A percentile compares a stretch with the other conserved stretches of the same genome.
Conservation (phyloP, 176 grass and related monocot genomes). For the Zea mays region DNA sequence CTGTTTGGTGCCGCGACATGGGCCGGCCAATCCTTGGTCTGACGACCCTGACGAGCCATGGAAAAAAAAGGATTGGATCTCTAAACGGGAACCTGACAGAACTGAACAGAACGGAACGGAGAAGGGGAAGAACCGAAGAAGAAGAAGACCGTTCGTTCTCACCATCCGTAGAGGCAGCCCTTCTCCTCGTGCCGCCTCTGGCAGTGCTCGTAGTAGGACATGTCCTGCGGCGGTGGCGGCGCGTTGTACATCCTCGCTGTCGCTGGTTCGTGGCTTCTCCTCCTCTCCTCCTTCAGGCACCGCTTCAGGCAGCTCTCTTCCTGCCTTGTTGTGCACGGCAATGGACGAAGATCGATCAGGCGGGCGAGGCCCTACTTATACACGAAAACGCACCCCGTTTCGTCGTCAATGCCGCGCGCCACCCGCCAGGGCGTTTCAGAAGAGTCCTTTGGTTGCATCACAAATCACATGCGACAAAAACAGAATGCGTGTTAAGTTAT, state of each 20-base stretch:
- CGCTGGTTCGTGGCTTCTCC: background rate
- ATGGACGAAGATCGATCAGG: background rate
- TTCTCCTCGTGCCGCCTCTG: constrained; percentile 59
- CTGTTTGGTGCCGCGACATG: background rate
- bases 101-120: too few relatives aligned
- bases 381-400: too few relatives aligned
- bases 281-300: background rate
- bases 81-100: background rate
- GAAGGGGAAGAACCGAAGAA: too few relatives aligned
- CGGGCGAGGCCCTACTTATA: background rate
- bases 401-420: constrained; percentile 3
- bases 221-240: constrained; percentile 48
- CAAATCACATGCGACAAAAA: background rate
- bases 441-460: background rate
- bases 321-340: background rate
- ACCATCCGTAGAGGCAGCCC: constrained; percentile 73
- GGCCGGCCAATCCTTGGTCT: background rate
- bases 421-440: background rate
- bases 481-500: too few relatives aligned
- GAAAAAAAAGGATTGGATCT: background rate
- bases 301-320: background rate
- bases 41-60: background rate
- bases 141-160: background rate
- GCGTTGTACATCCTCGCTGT: constrained; percentile 50
- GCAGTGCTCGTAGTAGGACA: constrained; percentile 64